Base-by-base conservation (phyloP, 148 eudicot genomes). In the Camellia granthamiana region DNA sequence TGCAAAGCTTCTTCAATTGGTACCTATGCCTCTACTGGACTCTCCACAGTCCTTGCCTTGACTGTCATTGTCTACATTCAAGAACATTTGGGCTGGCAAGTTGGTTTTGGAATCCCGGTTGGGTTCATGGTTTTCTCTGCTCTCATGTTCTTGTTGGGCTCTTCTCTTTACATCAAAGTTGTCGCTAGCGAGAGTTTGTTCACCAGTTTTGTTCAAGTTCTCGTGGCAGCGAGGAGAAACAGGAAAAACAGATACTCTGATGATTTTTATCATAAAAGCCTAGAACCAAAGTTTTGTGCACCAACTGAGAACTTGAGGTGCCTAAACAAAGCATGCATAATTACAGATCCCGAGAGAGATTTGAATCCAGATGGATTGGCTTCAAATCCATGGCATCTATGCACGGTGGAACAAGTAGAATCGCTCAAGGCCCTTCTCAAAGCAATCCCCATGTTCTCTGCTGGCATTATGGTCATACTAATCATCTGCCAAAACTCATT, bases 271-370 rank as follows among this genome's bases (percentile, higher is more conserved):
- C 72, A 68, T 42, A 3, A 2, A 68, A 13, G 21, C n/a, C 18
- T 2, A 4, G n/a, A 42, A 13, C 18, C n/a, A 3, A 15, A 11
- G 51, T 0, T 14, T 49, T 4, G 2, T 42, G 16, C n/a, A 14
- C 72, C 49, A 2, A 38, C 72, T 38, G 51, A 68, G 2, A 7
- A 68, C n/a, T 43, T 68, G 7, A 41, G 72, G 74, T 79, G 16
- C 46, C 67, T 79, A 42, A 79, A 79, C 76, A 69, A 69, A 79
- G 54, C 81, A 43, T 72, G 74, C 42, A 21, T 70, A 46, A 76
- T 62, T 2, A 79, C 42, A 46, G 64, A 52, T 63, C 47, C 62
- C 0, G 77, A 61, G 9, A 49, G 56, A 13, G 81, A 72, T 23
- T 9, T 72, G 14, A 72, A 62, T 5, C 23, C 70, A 61, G 82